A percentile compares a stretch with the other conserved stretches of the same genome.
These are phyloP conservation scores for Malassezia sp. DNA, from an alignment of 1,284 basidiomycete species.

Conservation along the genomic window DNA sequence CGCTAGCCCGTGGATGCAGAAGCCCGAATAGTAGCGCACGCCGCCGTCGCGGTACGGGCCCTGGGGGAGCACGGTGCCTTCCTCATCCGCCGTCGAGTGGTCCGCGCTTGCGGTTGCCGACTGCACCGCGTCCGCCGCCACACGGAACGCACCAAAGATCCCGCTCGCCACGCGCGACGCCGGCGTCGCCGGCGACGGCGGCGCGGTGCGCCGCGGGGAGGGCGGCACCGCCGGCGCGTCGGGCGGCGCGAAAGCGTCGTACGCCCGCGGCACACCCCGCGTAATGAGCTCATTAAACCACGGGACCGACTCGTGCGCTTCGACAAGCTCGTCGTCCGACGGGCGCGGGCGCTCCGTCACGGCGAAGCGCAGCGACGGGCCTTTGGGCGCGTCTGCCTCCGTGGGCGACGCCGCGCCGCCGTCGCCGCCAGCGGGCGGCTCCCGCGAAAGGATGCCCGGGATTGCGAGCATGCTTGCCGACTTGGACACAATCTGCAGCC, in stretches of 20 bases:
- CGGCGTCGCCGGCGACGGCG: conserved; percentile 11
- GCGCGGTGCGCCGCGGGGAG: conserved; percentile 8
- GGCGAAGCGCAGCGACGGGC: conserved; percentile 9
- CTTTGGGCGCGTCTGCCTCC: background rate
- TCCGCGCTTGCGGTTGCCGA: conserved; percentile 8
- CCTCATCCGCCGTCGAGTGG: conserved; percentile 15
- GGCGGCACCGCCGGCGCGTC: background rate
- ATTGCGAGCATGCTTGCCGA: background rate
- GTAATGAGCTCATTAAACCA: conserved; percentile 5
- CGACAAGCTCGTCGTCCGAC: background rate
- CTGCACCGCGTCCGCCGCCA: background rate
- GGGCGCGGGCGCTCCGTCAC: background rate
- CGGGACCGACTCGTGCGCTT: conserved; percentile 3
- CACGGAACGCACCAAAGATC: background rate
- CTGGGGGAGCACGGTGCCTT: conserved; percentile 21
- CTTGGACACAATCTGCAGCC: conserved; percentile 11
- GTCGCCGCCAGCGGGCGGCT: background rate
- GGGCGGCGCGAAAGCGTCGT: background rate
- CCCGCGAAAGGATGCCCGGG: conserved; percentile 6
- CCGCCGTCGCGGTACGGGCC: conserved; percentile 27
- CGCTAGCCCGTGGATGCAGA: conserved; percentile 28
- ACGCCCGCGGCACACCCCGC: background rate
- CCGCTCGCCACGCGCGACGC: background rate
- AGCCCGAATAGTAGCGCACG: conserved; percentile 29
- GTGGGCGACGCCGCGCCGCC: background rate